Evolutionary conservation across 1,284 basidiomycete genomes (phyloP).

Genomic region (Cryptococcus floricola): DNA sequence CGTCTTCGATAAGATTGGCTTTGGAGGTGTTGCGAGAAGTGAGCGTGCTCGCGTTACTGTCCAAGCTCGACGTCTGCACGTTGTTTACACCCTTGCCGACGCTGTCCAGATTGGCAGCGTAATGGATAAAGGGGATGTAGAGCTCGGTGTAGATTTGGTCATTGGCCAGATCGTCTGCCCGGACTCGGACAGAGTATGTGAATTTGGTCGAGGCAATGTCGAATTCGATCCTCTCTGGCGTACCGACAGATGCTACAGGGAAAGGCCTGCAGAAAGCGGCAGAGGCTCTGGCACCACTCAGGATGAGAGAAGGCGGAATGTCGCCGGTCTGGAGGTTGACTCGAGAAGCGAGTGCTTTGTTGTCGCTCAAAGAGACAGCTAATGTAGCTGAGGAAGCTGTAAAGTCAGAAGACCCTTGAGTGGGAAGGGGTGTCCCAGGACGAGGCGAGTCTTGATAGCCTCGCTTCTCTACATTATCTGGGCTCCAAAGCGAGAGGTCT

Average conservation of each 20-base stretch:
- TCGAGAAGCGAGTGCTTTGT: conserved; percentile 22
- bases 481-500: conserved; percentile 84
- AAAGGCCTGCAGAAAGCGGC: conserved; percentile 79
- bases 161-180: conserved; percentile 48
- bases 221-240: conserved; percentile 64
- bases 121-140: conserved; percentile 84
- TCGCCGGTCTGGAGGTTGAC: conserved; percentile 37
- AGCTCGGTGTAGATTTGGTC: conserved; percentile 69
- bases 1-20: conserved; percentile 5
- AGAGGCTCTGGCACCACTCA: conserved; percentile 74
- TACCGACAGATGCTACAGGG: conserved; percentile 69
- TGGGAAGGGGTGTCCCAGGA: background rate
- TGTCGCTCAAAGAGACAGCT: background rate
- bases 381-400: conserved; percentile 29
- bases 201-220: conserved; percentile 68
- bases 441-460: conserved; percentile 3
- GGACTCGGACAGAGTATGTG: conserved; percentile 62
- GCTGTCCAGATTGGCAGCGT: conserved; percentile 55
- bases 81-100: background rate
- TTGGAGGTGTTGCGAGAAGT: conserved; percentile 10
- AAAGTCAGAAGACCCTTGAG: background rate
- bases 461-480: conserved; percentile 57
- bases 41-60: background rate
- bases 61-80: background rate
- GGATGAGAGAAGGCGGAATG: conserved; percentile 62